Evolutionary conservation across 2,329 filamentous ascomycete genomes (phyloP).

Genomic region (Sphaerulina populicola): DNA sequence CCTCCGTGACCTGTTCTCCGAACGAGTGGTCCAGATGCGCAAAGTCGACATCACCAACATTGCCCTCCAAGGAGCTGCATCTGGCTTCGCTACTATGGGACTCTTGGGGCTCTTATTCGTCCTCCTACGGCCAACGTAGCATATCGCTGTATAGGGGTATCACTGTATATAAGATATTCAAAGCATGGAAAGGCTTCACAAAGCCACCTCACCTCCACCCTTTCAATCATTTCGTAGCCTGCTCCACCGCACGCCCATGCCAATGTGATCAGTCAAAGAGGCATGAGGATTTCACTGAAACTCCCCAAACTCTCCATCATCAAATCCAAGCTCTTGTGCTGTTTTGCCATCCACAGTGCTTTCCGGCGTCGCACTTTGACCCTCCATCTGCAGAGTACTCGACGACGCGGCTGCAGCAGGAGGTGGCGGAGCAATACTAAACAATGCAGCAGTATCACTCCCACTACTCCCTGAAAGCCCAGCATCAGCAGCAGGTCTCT

Average conservation of each 20-base stretch:
- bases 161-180: background rate
- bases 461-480: constrained; percentile 30
- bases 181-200: background rate
- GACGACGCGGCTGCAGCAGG: constrained; percentile 45
- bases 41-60: constrained; percentile 41
- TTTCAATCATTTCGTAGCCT: too few species aligned
- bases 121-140: constrained; percentile 28
- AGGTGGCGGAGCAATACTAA: constrained; percentile 68
- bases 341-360: constrained; percentile 36
- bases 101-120: constrained; percentile 32
- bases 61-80: constrained; percentile 39
- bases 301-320: constrained; percentile 82
- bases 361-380: constrained; percentile 56
- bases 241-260: background rate
- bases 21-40: constrained; percentile 38
- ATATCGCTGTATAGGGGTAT: constrained; percentile 11
- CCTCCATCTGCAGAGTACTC: constrained; percentile 30
- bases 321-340: constrained; percentile 63
- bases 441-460: constrained; percentile 44
- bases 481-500: constrained; percentile 14
- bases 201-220: background rate
- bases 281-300: constrained; percentile 46
- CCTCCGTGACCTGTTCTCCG: constrained; percentile 35
- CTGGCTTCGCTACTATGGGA: constrained; percentile 34
- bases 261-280: background rate